These are phyloP conservation scores for Chrysopogon serrulatus DNA, from an alignment of 176 grass and related monocot genomes.

Conservation along the genomic window DNA sequence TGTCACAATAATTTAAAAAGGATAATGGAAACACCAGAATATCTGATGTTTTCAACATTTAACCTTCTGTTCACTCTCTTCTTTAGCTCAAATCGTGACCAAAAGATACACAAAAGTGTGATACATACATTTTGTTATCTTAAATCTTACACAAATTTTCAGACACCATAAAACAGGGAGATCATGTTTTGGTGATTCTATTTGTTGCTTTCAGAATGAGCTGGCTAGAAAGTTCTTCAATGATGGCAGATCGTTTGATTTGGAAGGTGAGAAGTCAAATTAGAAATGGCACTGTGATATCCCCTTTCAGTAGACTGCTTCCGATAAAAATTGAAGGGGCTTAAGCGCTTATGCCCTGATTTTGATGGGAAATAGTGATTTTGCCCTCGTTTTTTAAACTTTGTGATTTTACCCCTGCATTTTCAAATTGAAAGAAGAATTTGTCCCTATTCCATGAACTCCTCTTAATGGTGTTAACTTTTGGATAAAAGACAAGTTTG, in stretches of 20 bases:
- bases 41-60: background rate
- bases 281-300: background rate
- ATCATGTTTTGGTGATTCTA: background rate
- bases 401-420: too few species aligned
- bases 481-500: too few species aligned
- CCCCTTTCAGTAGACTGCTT: background rate
- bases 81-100: background rate
- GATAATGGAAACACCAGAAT: background rate
- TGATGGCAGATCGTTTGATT: conserved; percentile 88
- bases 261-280: conserved; percentile 65
- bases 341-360: too few species aligned
- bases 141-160: background rate
- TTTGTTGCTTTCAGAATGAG: conserved; percentile 45
- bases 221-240: conserved; percentile 91
- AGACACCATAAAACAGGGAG: background rate
- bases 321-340: background rate
- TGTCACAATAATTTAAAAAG: background rate
- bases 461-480: too few species aligned
- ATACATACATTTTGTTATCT: background rate
- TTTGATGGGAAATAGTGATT: too few species aligned
- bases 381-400: too few species aligned
- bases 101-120: conserved; percentile 3
- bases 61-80: background rate
- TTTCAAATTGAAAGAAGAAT: too few species aligned
- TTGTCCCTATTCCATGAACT: too few species aligned